Percentiles rank a stretch among this genome's conserved stretches.
These are phyloP conservation scores for Russula emetica DNA, from an alignment of 768 basidiomycete genomes.

Conservation along the genomic window DNA sequence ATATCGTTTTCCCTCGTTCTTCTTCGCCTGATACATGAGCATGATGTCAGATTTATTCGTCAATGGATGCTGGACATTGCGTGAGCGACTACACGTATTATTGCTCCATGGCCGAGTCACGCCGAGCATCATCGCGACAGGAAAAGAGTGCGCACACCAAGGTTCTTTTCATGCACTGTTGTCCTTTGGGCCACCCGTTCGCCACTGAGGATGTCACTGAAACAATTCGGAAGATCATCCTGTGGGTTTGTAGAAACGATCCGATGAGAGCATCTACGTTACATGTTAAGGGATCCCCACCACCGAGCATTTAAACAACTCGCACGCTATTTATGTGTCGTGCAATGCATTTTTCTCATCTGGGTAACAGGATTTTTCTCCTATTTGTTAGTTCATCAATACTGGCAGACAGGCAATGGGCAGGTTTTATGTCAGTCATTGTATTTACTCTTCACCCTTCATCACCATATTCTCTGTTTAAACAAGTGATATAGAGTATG, in stretches of 20 bases:
- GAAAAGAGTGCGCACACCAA: conserved; percentile 33
- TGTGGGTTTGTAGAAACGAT: conserved; percentile 46
- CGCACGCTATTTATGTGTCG: neutral
- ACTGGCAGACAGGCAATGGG: neutral
- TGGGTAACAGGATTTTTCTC: conserved; percentile 13
- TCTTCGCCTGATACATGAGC: neutral
- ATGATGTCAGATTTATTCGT: conserved; percentile 55
- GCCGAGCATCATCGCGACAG: conserved; percentile 34
- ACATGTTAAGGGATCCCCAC: neutral
- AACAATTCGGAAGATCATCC: conserved; percentile 55
- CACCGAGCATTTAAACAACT: neutral
- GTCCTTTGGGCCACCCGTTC: conserved; percentile 61
- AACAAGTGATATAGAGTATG: neutral
- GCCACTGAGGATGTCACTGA: conserved; percentile 64
- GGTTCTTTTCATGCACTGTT: conserved; percentile 69
- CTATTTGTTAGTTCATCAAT: neutral
- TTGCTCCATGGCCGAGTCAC: conserved; percentile 65
- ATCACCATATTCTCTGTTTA: conserved; percentile 5
- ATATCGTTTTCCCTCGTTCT: neutral
- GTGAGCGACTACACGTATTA: conserved; percentile 74
- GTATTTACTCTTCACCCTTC: neutral
- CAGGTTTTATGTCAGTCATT: conserved; percentile 4
- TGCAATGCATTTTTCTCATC: conserved; percentile 7
- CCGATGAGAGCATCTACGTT: conserved; percentile 4
- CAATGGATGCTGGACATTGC: conserved; percentile 73